These are phyloP conservation scores for Kockiozyma suomiensis DNA, from an alignment of 805 yeast genomes.

Conservation along the genomic window DNA sequence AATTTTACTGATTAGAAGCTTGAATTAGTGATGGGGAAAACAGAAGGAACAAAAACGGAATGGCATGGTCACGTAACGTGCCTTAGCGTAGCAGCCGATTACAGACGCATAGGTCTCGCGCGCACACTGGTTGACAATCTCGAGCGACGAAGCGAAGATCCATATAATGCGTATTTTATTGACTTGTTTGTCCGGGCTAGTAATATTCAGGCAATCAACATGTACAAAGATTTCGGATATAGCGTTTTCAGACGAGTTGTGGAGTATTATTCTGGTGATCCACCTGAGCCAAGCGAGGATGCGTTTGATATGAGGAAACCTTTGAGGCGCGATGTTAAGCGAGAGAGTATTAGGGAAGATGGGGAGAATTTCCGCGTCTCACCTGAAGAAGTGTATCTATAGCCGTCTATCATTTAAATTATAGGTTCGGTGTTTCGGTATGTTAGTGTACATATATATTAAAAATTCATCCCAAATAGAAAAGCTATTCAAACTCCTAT, in stretches of 20 bases:
- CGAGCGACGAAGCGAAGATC: conserved; percentile 71
- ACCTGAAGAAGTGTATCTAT: conserved; percentile 34
- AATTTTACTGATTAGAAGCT: too few species aligned
- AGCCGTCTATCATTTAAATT: not conserved
- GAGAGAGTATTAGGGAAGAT: conserved; percentile 38
- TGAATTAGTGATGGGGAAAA: conserved; percentile 94
- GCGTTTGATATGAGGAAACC: conserved; percentile 63
- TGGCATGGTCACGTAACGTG: conserved; percentile 99
- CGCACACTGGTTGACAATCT: conserved; percentile 73
- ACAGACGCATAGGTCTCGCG: conserved; percentile 84
- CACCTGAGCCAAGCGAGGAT: conserved; percentile 60
- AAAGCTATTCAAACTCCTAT: not conserved
- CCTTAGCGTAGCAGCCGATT: conserved; percentile 81
- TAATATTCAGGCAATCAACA: conserved; percentile 72
- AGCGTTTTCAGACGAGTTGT: conserved; percentile 82
- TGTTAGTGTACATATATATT: not conserved
- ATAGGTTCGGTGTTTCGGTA: not conserved
- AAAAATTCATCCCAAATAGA: not conserved
- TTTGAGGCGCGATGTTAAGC: conserved; percentile 41
- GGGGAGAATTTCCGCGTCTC: conserved; percentile 35
- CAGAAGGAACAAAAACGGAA: conserved; percentile 80
- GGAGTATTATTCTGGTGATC: conserved; percentile 70
- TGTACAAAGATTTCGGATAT: conserved; percentile 87
- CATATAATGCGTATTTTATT: conserved; percentile 75
- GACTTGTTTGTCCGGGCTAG: conserved; percentile 92